Evolutionary conservation across 805 yeast species (phyloP).

Genomic region (Priceomyces melissophilus): DNA sequence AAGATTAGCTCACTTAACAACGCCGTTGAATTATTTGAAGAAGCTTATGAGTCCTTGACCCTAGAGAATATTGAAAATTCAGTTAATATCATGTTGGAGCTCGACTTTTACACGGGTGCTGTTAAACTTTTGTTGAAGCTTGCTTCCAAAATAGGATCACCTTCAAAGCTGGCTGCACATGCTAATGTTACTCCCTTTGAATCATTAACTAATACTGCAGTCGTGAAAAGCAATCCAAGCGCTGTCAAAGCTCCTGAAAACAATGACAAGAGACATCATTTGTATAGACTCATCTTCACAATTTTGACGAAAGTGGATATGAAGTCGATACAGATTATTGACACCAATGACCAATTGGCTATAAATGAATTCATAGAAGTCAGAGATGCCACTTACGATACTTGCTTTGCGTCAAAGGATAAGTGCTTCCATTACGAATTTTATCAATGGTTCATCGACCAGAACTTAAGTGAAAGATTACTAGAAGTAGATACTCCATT

Average conservation of each 20-base stretch:
- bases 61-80: conserved; percentile 81
- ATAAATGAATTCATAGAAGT: conserved; percentile 53
- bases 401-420: conserved; percentile 72
- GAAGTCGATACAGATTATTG: conserved; percentile 46
- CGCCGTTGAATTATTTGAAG: conserved; percentile 73
- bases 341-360: conserved; percentile 34
- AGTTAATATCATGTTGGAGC: conserved; percentile 67
- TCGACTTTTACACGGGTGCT: conserved; percentile 81
- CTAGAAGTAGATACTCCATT: conserved; percentile 79
- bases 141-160: conserved; percentile 56
- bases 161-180: conserved; percentile 6
- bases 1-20: conserved; percentile 63
- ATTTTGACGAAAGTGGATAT: conserved; percentile 71
- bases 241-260: conserved; percentile 10
- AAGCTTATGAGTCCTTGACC: conserved; percentile 73
- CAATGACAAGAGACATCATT: conserved; percentile 31
- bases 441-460: conserved; percentile 86
- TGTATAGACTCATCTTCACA: conserved; percentile 73
- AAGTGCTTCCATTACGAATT: conserved; percentile 87
- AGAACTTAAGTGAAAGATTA: conserved; percentile 72
- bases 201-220: background rate
- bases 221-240: conserved; percentile 6
- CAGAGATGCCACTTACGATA: conserved; percentile 68
- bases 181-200: background rate
- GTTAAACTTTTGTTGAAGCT: conserved; percentile 76